Conservation (phyloP, 805 yeast genomes). For the Torulaspora quercuum region DNA sequence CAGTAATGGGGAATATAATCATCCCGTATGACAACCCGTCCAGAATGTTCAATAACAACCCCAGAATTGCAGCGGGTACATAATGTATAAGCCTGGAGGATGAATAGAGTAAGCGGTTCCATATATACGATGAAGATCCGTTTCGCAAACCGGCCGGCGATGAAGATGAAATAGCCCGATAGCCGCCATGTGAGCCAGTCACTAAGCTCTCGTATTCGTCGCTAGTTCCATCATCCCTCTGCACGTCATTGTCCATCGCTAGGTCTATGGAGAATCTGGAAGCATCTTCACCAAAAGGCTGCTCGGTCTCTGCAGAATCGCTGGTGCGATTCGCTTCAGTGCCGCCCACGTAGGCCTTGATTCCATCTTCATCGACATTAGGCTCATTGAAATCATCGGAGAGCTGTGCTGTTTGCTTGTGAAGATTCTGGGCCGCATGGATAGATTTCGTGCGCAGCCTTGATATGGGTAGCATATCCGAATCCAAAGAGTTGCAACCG, state of each 20-base stretch:
- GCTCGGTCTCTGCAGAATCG: constrained; percentile 4
- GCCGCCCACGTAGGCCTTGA: constrained; percentile 10
- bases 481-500: constrained; percentile 10
- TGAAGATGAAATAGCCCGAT: constrained; percentile 10
- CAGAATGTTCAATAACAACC: constrained; percentile 76
- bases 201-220: constrained; percentile 12
- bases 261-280: not conserved
- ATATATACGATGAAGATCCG: constrained; percentile 1
- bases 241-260: constrained; percentile 1
- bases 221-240: not conserved
- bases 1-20: constrained; percentile 93
- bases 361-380: constrained; percentile 16
- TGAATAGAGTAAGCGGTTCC: constrained; percentile 2
- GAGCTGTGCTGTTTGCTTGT: constrained; percentile 36
- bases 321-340: not conserved
- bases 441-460: constrained; percentile 22
- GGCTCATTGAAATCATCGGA: constrained; percentile 30
- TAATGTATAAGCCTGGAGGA: constrained; percentile 23
- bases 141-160: constrained; percentile 4
- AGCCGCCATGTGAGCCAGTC: constrained; percentile 9
- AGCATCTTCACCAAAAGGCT: constrained; percentile 1
- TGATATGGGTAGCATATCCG: constrained; percentile 15
- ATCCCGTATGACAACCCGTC: constrained; percentile 96
- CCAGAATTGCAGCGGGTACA: constrained; percentile 79
- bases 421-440: constrained; percentile 30